Base-by-base conservation (phyloP, 352 stramenopile genomes). In the Phytophthora boehmeriae region DNA sequence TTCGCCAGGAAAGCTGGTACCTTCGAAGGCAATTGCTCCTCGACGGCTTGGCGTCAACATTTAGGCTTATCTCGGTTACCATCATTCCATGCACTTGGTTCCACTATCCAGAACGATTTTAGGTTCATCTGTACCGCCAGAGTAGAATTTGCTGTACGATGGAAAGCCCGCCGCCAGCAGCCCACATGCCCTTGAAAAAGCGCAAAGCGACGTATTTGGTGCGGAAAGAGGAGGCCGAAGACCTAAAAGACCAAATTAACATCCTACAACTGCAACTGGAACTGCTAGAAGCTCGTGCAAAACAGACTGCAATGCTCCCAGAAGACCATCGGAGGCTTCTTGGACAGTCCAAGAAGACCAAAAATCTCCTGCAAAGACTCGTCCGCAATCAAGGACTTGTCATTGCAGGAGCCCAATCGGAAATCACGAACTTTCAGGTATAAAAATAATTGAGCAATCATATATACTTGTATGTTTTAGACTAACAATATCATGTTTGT, bases 201-300 rank as follows among this genome's bases (percentile, higher is more conserved):
- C 68, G 63, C 20, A 76, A 76, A 42, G 17, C 53, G 17, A 76
- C 63, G 44, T 73, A 73, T 47, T 44, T 60, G 14, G 63, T 55
- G 25, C 68, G 68, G 17, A 51, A 66, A 14, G 51, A 68, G 52
- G 45, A 68, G 41, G 46, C 53, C 0, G 46, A 58, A 23, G 52
- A 42, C 10, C 47, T 68, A 0, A 48, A 23, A 34, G 45, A 68
- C 23, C n/a, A 68, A n/a, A 16, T 68, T 22, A n/a, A 36, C 19
- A 25, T 30, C 3, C 22, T 68, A 23, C 46, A 63, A 19, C 8
- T 8, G 4, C 52, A 63, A 28, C 10, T 59, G 8, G 36, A 51
- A 19, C 9, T 52, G 2, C 53, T 63, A 0, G 17, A 63, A 42
- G 38, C 52, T 10, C 35, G 39, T 6, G 52, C 52, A 6, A 28